Conservation (phyloP, 2,329 filamentous ascomycete genomes). For the Neopestalotiopsis sp. region DNA sequence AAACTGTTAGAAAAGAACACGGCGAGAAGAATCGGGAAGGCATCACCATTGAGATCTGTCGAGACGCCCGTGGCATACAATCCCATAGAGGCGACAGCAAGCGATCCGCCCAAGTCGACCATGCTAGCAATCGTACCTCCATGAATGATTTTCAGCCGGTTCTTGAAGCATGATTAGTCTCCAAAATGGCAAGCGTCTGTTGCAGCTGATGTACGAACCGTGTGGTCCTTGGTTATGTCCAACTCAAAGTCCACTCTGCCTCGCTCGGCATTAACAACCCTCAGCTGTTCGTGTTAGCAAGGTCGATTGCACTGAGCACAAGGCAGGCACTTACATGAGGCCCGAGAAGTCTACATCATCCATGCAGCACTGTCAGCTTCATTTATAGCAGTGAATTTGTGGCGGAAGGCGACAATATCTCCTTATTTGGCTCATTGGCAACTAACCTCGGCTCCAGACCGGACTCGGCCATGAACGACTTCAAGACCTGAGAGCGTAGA, state of each 20-base stretch:
- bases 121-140: conserved; percentile 81
- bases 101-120: conserved; percentile 69
- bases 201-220: conserved; percentile 51
- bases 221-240: conserved; percentile 76
- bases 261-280: conserved; percentile 66
- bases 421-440: neutral
- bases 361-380: neutral
- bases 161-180: conserved; percentile 51
- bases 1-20: neutral
- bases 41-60: conserved; percentile 66
- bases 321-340: conserved; percentile 41
- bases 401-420: neutral
- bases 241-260: conserved; percentile 79
- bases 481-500: conserved; percentile 67
- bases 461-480: conserved; percentile 84
- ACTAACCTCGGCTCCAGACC: conserved; percentile 85
- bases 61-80: conserved; percentile 69
- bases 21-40: neutral
- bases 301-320: neutral
- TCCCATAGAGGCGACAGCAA: conserved; percentile 69
- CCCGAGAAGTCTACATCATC: conserved; percentile 44
- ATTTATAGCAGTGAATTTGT: neutral
- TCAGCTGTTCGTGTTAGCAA: conserved; percentile 55
- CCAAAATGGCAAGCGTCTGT: conserved; percentile 11
- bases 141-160: conserved; percentile 77